Evolutionary conservation across 805 yeast genomes (phyloP), one percentile per base, ranked within the genome.

Genomic region (Sugiyamaella americana): DNA sequence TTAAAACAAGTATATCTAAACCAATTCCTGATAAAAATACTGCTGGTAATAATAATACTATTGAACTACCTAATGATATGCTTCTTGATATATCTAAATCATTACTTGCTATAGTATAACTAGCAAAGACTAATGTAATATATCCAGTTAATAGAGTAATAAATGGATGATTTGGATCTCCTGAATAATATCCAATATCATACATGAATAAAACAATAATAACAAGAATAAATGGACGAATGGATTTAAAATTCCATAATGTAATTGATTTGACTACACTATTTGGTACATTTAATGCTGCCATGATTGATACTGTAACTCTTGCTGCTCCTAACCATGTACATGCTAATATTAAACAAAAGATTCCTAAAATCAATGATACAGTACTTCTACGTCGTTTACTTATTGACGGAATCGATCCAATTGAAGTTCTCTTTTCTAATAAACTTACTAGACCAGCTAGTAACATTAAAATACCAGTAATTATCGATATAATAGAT

Each of bases 401-500:
- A 38, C 36, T 17, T 8, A 29, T 11, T 3, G 43, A 41, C 2
- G 51, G 24, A 4, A 34, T 36, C 2, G 47, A 19, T 36, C 48
- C 8, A 8, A 40, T 5, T n/a, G 32, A 18, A n/a, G 43, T 21
- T 32, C 46, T 42, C 37, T 41, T 40, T 24, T 53, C 58, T 18
- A 53, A 46, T 40, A 47, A 29, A 17, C 46, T 34, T 24, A 55
- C 44, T 6, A 51, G 47, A 17, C 59, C 59, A 5, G 57, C 52
- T 36, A 55, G 40, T 24, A 53, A 18, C 32, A 59, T 44, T 23
- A 58, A 46, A 17, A 49, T 20, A n/a, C 64, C 64, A 1, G 58
- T 32, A 13, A 57, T 52, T 45, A 56, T 26, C 13, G 38, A 34
- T n/a, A n/a, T n/a, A n/a, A n/a, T n/a, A 11, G 57, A 50, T 22